These are phyloP conservation scores for Furcasterigmium sp. DNA, from an alignment of 2,329 filamentous ascomycete species.

Conservation along the genomic window DNA sequence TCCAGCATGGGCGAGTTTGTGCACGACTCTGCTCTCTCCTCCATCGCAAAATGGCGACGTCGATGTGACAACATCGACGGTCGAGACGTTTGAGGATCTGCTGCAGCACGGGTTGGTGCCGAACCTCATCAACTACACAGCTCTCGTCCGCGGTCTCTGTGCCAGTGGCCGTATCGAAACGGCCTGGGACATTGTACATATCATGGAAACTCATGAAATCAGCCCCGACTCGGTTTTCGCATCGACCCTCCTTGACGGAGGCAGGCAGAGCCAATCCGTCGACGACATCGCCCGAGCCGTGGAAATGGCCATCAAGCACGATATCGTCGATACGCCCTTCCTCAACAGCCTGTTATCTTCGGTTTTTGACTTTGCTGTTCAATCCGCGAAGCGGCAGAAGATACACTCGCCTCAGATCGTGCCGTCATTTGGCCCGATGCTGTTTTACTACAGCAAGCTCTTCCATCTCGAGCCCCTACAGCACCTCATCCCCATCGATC, in stretches of 20 bases:
- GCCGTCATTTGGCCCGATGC: slow-evolving; percentile 40
- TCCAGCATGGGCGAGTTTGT: slow-evolving; percentile 44
- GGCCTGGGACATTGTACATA: slow-evolving; percentile 60
- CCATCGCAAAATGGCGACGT: slow-evolving; percentile 22
- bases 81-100: slow-evolving; percentile 50
- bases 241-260: slow-evolving; percentile 64
- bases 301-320: slow-evolving; percentile 26
- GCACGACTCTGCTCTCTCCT: slow-evolving; percentile 51
- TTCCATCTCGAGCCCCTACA: slow-evolving; percentile 42
- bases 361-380: slow-evolving; percentile 37
- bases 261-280: slow-evolving; percentile 53
- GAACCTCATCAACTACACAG: slow-evolving; percentile 58
- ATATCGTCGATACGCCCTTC: slow-evolving; percentile 45
- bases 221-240: slow-evolving; percentile 63
- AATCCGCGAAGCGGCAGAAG: slow-evolving; percentile 23
- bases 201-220: slow-evolving; percentile 54
- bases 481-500: slow-evolving; percentile 20
- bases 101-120: slow-evolving; percentile 56
- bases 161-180: slow-evolving; percentile 56
- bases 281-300: slow-evolving; percentile 38
- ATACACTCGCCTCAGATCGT: slow-evolving; percentile 13
- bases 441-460: slow-evolving; percentile 41
- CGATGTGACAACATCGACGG: slow-evolving; percentile 37
- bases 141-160: slow-evolving; percentile 67
- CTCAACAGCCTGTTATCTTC: slow-evolving; percentile 38